Evolutionary conservation across 345 rosid species (phyloP), one percentile per base, ranked within the genome.

Genomic region (Cardamine chenopodiifolia): DNA sequence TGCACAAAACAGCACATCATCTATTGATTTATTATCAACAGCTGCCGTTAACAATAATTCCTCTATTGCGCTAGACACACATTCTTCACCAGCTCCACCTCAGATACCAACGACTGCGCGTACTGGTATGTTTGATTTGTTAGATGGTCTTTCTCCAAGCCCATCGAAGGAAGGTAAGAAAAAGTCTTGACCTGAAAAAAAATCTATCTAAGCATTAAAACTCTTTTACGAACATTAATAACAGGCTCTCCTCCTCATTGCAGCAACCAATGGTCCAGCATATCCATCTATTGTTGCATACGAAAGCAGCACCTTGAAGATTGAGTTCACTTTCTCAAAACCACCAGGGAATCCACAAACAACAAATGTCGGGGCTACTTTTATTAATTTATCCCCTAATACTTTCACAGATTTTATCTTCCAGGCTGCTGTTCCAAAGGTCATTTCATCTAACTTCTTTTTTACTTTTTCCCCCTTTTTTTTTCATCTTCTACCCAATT

Each of bases 361-460:
- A 7, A 86, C 97, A 54, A 60, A 79, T 65, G 85, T 95, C 69
- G 80, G 75, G 71, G 97, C 97, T 23, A 85, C 89, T 31, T 95
- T 95, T 82, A 83, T 82, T 56, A 95, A 95, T 79, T 76, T 87
- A 83, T 87, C 96, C 49, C 71, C 86, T 20, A 82, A 84, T 81
- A 73, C 66, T 29, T 89, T 74, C 67, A 84, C 93, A 17, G 96
- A 92, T 82, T 95, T 95, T 80, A 72, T 87, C 72, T 95, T 95
- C 79, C 97, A 90, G 86, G 99, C 97, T 5, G 99, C 99, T 70
- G 99, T 95, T 76, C 99, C 99, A 25, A 95, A 95, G 99, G 97
- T 92, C 9, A 83, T 77, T 42, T 39, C 39, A 61, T 60, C 67
- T 71, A 48, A 47, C 57, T 10, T 54, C 28, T 10, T 20, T 8